These are phyloP conservation scores for Monilinia vaccinii-corymbosi DNA, from an alignment of 2,329 filamentous ascomycete genomes.

Conservation along the genomic window DNA sequence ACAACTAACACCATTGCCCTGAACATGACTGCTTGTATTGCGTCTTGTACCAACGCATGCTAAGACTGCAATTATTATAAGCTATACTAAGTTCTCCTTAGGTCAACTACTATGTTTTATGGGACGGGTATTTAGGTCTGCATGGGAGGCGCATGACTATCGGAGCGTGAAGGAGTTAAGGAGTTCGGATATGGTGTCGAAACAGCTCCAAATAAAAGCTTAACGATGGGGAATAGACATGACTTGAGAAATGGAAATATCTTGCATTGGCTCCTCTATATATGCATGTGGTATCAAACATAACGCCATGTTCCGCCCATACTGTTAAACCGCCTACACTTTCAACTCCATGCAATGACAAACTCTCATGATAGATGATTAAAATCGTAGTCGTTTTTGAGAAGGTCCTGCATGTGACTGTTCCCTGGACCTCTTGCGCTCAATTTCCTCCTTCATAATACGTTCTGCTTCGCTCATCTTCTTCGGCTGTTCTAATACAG, in stretches of 20 bases:
- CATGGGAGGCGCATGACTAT: not conserved
- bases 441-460: conserved; percentile 81
- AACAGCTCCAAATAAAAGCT: not conserved
- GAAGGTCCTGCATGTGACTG: conserved; percentile 12
- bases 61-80: not conserved
- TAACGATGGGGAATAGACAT: not conserved
- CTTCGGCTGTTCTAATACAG: conserved; percentile 54
- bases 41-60: conserved; percentile 2
- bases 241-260: not conserved
- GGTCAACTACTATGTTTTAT: not conserved
- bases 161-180: not conserved
- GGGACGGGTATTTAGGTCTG: not conserved
- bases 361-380: not conserved
- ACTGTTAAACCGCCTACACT: conserved; percentile 7
- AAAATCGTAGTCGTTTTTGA: conserved; percentile 7
- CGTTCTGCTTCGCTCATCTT: conserved; percentile 83
- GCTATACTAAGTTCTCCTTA: not conserved
- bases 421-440: conserved; percentile 54
- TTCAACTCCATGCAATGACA: conserved; percentile 14
- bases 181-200: not conserved
- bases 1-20: conserved; percentile 89
- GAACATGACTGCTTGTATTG: conserved; percentile 36
- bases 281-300: conserved; percentile 24
- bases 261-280: conserved; percentile 9
- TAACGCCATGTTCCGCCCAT: conserved; percentile 14